Base-by-base conservation (phyloP, 1,284 basidiomycete species). In the Puccinia horiana region DNA sequence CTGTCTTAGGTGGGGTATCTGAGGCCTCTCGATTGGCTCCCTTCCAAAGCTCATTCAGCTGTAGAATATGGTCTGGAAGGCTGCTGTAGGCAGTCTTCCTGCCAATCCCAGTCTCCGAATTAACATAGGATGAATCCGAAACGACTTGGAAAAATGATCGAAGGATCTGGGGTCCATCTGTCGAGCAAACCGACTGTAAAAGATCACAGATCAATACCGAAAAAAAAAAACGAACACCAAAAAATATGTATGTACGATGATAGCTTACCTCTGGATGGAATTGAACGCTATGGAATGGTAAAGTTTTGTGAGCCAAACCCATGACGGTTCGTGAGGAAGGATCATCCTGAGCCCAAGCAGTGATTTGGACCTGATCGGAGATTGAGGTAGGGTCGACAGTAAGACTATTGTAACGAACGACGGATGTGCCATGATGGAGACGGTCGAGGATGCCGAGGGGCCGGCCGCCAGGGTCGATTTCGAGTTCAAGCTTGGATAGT, bases 261-360 rank as follows among this genome's bases (percentile, higher is more conserved):
- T 6, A 23, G 12, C 90, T 11, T 91, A 93, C 87, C 81, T 96
- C 96, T 0, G 96, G 96, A 86, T 98, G 96, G 85, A 97, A 98
- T 86, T 98, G 96, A 1, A 98, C 95, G 2, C 94, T 94, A 91
- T 93, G 96, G 84, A 96, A 93, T 0, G 95, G 94, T 83, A 90
- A 90, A 16, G 85, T 86, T 65, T 85, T 88, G 86, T 96, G 94
- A 40, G 83, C 83, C n/a, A 89, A 76, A 0, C 87, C 89, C 82
- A 86, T 85, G 42, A 87, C 83, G 56, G 82, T 85, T 83, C 78
- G 67, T 32, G 54, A 81, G 29, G 44, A 78, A 14, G 75, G 85
- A 76, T 78, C 84, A 83, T 84, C 65, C 26, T 69, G 84, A 14
- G 87, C 86, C 88, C 87, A 89, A 12, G 89, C 89, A 12, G 88